phyloP scores from a whole-genome alignment of 148 eudicot genomes.

The Cornus controversa region DNA sequence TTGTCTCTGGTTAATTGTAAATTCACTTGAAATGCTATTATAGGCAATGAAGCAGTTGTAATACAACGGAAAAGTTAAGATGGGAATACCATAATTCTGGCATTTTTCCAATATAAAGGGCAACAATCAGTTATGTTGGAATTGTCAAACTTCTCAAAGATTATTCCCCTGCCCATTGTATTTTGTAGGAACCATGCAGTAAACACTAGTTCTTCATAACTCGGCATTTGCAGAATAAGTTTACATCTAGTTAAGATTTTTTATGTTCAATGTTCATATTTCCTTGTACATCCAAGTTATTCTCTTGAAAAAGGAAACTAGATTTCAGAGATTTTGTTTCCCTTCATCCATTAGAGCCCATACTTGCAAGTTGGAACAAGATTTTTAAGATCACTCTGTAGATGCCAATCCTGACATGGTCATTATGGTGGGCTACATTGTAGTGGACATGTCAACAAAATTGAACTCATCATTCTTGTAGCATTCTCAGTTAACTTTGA shows the following conservation, averaged over 20 bases:
- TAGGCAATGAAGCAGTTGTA: conserved; percentile 5
- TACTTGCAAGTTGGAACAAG: too few relatives aligned
- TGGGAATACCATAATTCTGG: background rate
- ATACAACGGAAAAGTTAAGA: background rate
- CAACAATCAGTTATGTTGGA: too few relatives aligned
- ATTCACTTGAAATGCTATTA: background rate
- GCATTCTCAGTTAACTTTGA: background rate
- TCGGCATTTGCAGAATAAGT: background rate
- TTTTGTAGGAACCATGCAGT: too few relatives aligned
- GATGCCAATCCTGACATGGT: conserved; percentile 1
- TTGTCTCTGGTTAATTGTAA: background rate
- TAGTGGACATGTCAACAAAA: background rate
- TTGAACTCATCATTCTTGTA: background rate
- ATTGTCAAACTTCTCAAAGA: too few relatives aligned
- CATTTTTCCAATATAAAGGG: too few relatives aligned
- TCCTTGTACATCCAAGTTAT: background rate
- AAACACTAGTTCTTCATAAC: background rate
- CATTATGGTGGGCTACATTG: background rate
- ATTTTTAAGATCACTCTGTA: background rate
- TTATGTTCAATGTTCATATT: background rate
- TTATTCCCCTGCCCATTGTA: too few relatives aligned
- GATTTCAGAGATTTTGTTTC: background rate
- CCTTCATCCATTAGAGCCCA: too few relatives aligned
- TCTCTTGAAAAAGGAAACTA: background rate
- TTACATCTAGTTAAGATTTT: background rate